A percentile compares a stretch with the other conserved stretches of the same genome.
These are phyloP conservation scores for Gliomastix tumulicola DNA, from an alignment of 2,329 filamentous ascomycete species.

Conservation along the genomic window DNA sequence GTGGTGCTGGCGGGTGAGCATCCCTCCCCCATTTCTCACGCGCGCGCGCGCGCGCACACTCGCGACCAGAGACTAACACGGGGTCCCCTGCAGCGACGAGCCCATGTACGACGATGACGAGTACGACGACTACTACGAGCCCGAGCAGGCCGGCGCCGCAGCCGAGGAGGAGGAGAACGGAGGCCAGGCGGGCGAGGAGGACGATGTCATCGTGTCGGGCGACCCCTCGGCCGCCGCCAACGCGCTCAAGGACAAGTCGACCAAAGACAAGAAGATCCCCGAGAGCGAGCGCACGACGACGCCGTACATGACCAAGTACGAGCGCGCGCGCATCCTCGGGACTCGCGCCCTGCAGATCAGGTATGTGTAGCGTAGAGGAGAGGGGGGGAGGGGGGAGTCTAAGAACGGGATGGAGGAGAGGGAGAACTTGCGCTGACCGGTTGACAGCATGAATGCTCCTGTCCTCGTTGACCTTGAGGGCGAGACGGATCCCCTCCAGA, in stretches of 20 bases:
- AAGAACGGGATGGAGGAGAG: neutral
- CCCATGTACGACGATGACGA: slow-evolving; percentile 68
- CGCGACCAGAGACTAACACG: neutral
- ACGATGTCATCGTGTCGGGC: slow-evolving; percentile 53
- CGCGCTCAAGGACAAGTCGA: slow-evolving; percentile 46
- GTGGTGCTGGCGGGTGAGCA: slow-evolving; percentile 49
- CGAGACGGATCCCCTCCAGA: slow-evolving; percentile 94
- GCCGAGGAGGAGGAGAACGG: slow-evolving; percentile 44
- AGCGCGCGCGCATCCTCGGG: slow-evolving; percentile 85
- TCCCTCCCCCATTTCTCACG: no score
- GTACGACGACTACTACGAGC: slow-evolving; percentile 51
- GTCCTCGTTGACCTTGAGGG: slow-evolving; percentile 95
- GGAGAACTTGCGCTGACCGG: slow-evolving; percentile 5
- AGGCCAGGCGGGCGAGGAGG: slow-evolving; percentile 37
- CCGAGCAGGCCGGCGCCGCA: slow-evolving; percentile 49
- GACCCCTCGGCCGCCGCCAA: slow-evolving; percentile 55
- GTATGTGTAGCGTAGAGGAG: slow-evolving; percentile 43
- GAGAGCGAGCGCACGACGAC: slow-evolving; percentile 86
- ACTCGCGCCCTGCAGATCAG: slow-evolving; percentile 94
- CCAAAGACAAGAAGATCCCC: slow-evolving; percentile 81
- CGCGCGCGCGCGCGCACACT: no score
- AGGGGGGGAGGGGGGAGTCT: no score
- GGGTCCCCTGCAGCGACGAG: slow-evolving; percentile 51
- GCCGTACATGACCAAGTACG: slow-evolving; percentile 99
- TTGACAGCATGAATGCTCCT: slow-evolving; percentile 83